Base-by-base conservation (phyloP, 805 yeast genomes). In the Saccharomycopsis sp. region DNA sequence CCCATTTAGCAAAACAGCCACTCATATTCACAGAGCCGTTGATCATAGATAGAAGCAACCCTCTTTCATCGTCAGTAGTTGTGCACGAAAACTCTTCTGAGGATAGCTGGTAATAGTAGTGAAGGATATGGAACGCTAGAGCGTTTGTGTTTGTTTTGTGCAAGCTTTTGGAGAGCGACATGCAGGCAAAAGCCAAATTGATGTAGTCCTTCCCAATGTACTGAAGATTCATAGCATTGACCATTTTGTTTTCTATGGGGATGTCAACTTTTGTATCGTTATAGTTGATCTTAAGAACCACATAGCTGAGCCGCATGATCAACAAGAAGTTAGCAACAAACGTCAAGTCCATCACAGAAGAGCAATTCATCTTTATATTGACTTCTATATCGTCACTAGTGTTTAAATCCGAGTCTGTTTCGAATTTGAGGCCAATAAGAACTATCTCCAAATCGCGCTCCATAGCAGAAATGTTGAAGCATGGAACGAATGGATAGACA, bases 401-500 rank as follows among this genome's bases (percentile, higher is more conserved):
- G 18, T n/a, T 44, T 16, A 12, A 7, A 44, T 44, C 48, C 8
- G 16, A 44, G 7, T 52, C 7, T 15, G 21, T 16, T 16, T 44
- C 41, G 4, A 59, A 34, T 21, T 48, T 24, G 14, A 60, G 23
- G 1, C 62, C 62, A 2, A 53, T 51, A 52, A 60, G 34, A n/a
- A 55, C 50, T 29, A 60, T 37, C 44, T 60, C 62, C 21, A 60
- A 18, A 51, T 60, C 62, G 18, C 50, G 29, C 34, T 60, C 53
- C 40, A 60, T 54, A 9, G 20, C 20, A 21, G 29, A 14, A 18
- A 60, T 44, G 21, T 60, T 55, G 18, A 60, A 24, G 34, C 54
- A 24, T 9, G 62, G 62, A 8, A 54, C 24, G 44, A 60, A 60
- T 2, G 62, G 62, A 40, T 57, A 55, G 8, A 60, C 54, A 41